Base-by-base conservation (phyloP, 2,329 filamentous ascomycete species). In the Verticillium isaacii region DNA sequence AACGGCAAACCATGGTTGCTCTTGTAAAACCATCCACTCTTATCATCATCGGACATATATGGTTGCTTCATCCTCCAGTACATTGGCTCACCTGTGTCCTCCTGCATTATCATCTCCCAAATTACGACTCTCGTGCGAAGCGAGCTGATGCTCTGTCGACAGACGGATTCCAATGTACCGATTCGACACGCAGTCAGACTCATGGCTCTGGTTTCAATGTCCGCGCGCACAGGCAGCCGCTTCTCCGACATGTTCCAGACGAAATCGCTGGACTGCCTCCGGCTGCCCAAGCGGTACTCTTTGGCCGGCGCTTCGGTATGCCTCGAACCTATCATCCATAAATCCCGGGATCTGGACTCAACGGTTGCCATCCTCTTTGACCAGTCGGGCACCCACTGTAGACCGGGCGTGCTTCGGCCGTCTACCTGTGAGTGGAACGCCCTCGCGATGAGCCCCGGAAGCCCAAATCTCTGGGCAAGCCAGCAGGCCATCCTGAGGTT, bases 401-500 rank as follows among this genome's bases (percentile, higher is more conserved):
- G n/a, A 25, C 45, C 9, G 45, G 15, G 11, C 6, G 17, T 6
- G 23, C 1, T n/a, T 5, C 1, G n/a, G 1, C 2, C 15, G 14
- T 36, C 29, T 29, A 6, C 29, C 29, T 29, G 29, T 29, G 29
- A 29, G 29, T 29, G 29, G 29, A 29, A 1, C 1, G 45, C 25
- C 15, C 61, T 63, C 0, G 15, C 2, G 1, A 64, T 55, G 5
- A 64, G 12, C 0, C 1, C 19, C 1, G 36, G 15, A 11, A 63
- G 0, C 0, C 62, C 61, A 2, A 57, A 59, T n/a, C 37, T 58
- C n/a, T 41, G 29, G 3, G 34, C 57, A 1, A 60, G 55, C 62
- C 62, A 64, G 0, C 17, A 34, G 1, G 62, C 62, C 19, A 62
- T 32, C 23, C 2, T 19, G 8, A 36, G 36, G 3, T 45, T 62